Conservation (phyloP, 1,284 basidiomycete species). For the Paramarasmius palmivorus region DNA sequence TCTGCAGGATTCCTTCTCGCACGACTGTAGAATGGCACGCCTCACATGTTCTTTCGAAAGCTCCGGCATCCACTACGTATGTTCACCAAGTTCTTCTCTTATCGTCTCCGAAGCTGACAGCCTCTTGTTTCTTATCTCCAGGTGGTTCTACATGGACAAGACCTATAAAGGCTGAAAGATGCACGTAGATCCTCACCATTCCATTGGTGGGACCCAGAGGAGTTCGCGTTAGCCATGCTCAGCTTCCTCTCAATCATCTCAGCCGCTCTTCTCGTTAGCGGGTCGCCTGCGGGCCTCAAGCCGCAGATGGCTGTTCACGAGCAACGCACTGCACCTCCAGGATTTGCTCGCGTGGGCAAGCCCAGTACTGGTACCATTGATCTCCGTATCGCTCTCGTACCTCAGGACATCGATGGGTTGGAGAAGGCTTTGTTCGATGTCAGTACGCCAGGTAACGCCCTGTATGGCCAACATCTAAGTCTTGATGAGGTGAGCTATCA, state of each 20-base stretch:
- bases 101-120: no score
- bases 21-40: no score
- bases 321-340: slow-evolving; percentile 6
- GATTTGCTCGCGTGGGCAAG: slow-evolving; percentile 13
- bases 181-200: no score
- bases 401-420: slow-evolving; percentile 31
- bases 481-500: slow-evolving; percentile 26
- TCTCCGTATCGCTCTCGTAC: slow-evolving; percentile 15
- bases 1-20: no score
- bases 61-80: no score
- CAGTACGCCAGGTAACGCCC: slow-evolving; percentile 26
- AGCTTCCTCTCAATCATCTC: not conserved
- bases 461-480: slow-evolving; percentile 31
- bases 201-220: no score
- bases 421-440: slow-evolving; percentile 32
- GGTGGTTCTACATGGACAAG: no score
- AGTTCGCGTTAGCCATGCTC: no score
- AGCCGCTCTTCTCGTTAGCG: not conserved
- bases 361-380: slow-evolving; percentile 9
- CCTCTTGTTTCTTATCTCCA: no score
- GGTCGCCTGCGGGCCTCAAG: not conserved
- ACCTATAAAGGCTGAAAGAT: no score
- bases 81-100: no score
- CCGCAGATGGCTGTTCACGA: slow-evolving; percentile 12
- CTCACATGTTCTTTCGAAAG: no score